Conservation (phyloP, 2,329 filamentous ascomycete species). For the Canariomyces notabilis region DNA sequence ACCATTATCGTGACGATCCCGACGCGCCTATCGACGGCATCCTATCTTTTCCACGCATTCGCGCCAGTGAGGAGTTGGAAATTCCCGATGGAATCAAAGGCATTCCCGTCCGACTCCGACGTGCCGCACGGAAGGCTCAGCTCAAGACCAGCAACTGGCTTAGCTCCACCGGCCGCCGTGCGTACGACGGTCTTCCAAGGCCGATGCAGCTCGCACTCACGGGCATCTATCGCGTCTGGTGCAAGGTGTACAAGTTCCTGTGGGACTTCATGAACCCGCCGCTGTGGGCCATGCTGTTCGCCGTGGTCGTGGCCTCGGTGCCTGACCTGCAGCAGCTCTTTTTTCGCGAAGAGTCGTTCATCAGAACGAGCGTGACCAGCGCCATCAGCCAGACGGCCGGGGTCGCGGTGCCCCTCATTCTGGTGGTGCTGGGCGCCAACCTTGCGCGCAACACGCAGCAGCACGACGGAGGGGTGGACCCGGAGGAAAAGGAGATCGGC, state of each 20-base stretch:
- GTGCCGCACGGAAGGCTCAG: constrained; percentile 29
- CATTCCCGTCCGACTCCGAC: constrained; percentile 34
- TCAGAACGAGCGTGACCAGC: constrained; percentile 87
- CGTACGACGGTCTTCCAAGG: constrained; percentile 37
- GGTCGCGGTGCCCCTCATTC: constrained; percentile 89
- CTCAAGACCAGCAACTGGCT: constrained; percentile 21
- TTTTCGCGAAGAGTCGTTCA: constrained; percentile 82
- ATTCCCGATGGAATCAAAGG: constrained; percentile 39
- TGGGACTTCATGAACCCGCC: constrained; percentile 99
- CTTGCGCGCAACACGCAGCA: constrained; percentile 86
- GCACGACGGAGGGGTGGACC: constrained; percentile 52
- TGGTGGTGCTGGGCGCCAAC: constrained; percentile 93
- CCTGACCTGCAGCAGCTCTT: constrained; percentile 78
- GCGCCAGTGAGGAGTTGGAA: constrained; percentile 38
- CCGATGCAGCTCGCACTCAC: constrained; percentile 36
- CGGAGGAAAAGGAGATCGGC: constrained; percentile 64
- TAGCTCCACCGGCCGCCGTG: constrained; percentile 17
- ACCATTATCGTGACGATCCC: constrained; percentile 3
- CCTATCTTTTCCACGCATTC: constrained; percentile 57
- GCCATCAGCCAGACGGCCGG: constrained; percentile 80
- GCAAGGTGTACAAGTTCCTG: constrained; percentile 56
- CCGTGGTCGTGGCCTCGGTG: constrained; percentile 86
- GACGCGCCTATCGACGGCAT: constrained; percentile 45
- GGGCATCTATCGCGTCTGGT: constrained; percentile 31
- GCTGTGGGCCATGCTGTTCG: constrained; percentile 90